Percentiles rank a stretch among this genome's conserved stretches.
These are phyloP conservation scores for Blastobotrys apis DNA, from an alignment of 1,139 yeast genomes.

Conservation along the genomic window DNA sequence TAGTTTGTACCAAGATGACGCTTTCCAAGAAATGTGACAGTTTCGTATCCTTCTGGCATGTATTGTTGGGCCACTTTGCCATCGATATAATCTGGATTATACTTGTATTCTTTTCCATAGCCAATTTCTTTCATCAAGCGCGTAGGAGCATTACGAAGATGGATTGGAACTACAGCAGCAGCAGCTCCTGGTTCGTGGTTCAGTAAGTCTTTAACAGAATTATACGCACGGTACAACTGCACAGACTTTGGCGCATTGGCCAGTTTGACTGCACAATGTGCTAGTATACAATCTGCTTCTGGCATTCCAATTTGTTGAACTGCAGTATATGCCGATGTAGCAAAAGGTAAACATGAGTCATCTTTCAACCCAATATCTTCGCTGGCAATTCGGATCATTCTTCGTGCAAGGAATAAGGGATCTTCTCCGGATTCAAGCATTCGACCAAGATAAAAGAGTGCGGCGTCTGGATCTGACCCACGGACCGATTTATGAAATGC, in stretches of 20 bases:
- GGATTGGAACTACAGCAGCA: constrained; percentile 46
- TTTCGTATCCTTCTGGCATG: constrained; percentile 34
- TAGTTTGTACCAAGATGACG: constrained; percentile 37
- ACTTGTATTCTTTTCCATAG: constrained; percentile 77
- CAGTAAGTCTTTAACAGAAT: constrained; percentile 56
- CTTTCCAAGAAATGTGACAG: constrained; percentile 38
- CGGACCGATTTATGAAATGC: constrained; percentile 90
- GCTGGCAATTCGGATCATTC: constrained; percentile 90
- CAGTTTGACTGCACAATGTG: constrained; percentile 85
- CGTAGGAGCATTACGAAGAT: constrained; percentile 92
- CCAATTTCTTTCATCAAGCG: constrained; percentile 83
- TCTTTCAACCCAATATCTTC: constrained; percentile 87
- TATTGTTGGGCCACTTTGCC: constrained; percentile 68
- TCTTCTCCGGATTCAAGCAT: constrained; percentile 94
- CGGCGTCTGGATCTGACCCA: constrained; percentile 86
- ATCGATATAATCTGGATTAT: constrained; percentile 71
- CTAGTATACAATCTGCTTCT: constrained; percentile 84
- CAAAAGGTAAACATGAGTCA: constrained; percentile 79
- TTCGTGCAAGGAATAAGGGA: constrained; percentile 82
- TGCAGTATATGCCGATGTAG: constrained; percentile 80
- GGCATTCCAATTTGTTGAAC: constrained; percentile 95
- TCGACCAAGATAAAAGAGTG: constrained; percentile 76
- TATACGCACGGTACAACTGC: constrained; percentile 74
- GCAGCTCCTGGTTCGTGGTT: constrained; percentile 56
- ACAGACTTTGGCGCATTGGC: constrained; percentile 86